A percentile compares a stretch with the other conserved stretches of the same genome.
Conservation (phyloP, 805 yeast genomes). For the Limtongia smithiae region DNA sequence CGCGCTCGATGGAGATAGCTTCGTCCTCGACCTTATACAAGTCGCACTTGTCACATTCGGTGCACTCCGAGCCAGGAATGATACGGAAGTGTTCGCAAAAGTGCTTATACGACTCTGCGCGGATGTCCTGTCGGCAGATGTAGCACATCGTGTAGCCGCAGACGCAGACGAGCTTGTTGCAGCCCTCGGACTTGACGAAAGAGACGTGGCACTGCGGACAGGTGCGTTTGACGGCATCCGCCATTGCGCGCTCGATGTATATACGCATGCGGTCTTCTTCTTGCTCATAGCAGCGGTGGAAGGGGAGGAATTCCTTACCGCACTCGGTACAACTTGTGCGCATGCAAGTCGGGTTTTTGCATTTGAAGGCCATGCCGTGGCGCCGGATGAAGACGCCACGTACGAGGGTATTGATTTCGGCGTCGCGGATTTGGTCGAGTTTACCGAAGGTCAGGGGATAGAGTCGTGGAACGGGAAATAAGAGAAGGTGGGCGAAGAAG, state of each 20-base stretch:
- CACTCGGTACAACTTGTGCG: conserved; percentile 26
- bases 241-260: conserved; percentile 28
- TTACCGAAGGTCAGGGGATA: conserved; percentile 6
- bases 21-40: conserved; percentile 29
- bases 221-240: conserved; percentile 28
- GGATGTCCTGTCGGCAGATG: conserved; percentile 25
- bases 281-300: conserved; percentile 26
- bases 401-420: conserved; percentile 5
- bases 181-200: conserved; percentile 27
- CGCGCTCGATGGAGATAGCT: conserved; percentile 21
- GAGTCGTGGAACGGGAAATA: conserved; percentile 1
- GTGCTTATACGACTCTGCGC: conserved; percentile 22
- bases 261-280: conserved; percentile 25
- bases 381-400: conserved; percentile 21
- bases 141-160: conserved; percentile 30
- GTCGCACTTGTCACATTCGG: conserved; percentile 29
- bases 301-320: conserved; percentile 25
- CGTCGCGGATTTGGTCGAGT: conserved; percentile 4
- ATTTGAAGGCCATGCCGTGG: conserved; percentile 22
- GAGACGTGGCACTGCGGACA: conserved; percentile 28
- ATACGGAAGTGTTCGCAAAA: conserved; percentile 27
- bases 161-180: conserved; percentile 28
- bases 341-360: conserved; percentile 21
- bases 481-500: background rate
- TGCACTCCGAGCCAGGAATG: conserved; percentile 25